phyloP scores from a whole-genome alignment of 1,284 basidiomycete genomes.

The Ceratobasidium sp. region DNA sequence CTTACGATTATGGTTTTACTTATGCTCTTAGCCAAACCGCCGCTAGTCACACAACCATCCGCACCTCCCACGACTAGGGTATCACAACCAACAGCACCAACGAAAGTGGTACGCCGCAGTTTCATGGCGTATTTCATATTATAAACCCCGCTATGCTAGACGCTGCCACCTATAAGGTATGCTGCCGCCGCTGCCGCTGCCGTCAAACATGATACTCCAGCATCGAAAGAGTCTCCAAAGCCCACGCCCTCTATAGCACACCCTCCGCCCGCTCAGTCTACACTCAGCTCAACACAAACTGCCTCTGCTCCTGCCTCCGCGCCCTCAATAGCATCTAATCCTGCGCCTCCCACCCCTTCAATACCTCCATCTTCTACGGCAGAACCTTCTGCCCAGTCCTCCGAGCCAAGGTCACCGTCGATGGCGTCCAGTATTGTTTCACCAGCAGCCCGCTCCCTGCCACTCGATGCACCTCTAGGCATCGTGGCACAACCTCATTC shows the following conservation, averaged over 20 bases:
- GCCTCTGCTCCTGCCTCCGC: conserved; percentile 55
- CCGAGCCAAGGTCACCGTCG: conserved; percentile 46
- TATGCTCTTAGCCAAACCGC: conserved; percentile 44
- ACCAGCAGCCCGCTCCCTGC: conserved; percentile 43
- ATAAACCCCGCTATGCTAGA: conserved; percentile 51
- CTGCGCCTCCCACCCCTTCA: conserved; percentile 77
- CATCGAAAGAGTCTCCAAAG: conserved; percentile 42
- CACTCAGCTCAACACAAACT: conserved; percentile 51
- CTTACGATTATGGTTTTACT: not conserved
- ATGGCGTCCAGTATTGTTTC: conserved; percentile 47
- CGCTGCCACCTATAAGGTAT: conserved; percentile 83
- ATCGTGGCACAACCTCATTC: conserved; percentile 26
- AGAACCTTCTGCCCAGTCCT: conserved; percentile 62
- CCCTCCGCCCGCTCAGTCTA: conserved; percentile 23
- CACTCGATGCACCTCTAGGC: conserved; percentile 51
- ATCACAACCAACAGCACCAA: conserved; percentile 82
- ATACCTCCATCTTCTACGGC: conserved; percentile 75
- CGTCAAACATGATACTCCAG: conserved; percentile 56
- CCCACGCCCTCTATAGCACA: conserved; percentile 48
- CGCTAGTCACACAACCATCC: conserved; percentile 72
- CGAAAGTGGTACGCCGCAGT: conserved; percentile 71
- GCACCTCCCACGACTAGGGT: conserved; percentile 80
- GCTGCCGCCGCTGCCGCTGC: conserved; percentile 92
- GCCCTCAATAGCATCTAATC: conserved; percentile 50
- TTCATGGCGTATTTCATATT: conserved; percentile 58